Conservation (phyloP, 2,329 filamentous ascomycete species). For the Talaromyces sp. region DNA sequence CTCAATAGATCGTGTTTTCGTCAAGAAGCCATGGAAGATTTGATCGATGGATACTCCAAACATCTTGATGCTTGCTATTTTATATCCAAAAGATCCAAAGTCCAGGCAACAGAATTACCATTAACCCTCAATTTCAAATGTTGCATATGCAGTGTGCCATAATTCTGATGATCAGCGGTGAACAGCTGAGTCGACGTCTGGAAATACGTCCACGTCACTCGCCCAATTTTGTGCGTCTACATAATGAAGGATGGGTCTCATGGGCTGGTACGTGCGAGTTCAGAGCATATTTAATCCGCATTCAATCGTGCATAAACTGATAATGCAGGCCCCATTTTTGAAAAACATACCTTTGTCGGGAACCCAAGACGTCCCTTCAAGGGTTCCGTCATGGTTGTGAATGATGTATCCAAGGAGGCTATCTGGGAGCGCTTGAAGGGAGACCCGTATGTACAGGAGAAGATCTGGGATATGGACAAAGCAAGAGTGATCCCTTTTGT, state of each 20-base stretch:
- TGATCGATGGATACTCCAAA: background rate
- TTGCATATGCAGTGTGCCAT: background rate
- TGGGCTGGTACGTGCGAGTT: background rate
- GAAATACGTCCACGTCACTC: background rate
- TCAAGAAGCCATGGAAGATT: background rate
- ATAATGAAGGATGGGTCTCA: background rate
- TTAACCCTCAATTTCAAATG: background rate
- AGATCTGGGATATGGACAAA: background rate
- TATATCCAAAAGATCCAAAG: background rate
- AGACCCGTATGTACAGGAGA: background rate
- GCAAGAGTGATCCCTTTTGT: background rate
- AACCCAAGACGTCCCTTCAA: background rate
- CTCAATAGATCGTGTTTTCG: background rate
- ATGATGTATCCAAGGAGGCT: background rate
- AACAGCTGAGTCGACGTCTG: background rate
- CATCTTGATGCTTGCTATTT: background rate
- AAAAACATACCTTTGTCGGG: background rate
- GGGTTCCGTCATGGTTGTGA: background rate
- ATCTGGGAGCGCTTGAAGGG: background rate
- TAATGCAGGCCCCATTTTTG: background rate
- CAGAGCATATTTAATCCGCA: too few species aligned
- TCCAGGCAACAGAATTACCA: background rate
- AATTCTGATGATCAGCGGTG: background rate
- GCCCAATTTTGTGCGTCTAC: background rate
- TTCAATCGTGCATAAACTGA: too few species aligned